These are phyloP conservation scores for Trametes sanguinea DNA, from an alignment of 768 basidiomycete species.

Conservation along the genomic window DNA sequence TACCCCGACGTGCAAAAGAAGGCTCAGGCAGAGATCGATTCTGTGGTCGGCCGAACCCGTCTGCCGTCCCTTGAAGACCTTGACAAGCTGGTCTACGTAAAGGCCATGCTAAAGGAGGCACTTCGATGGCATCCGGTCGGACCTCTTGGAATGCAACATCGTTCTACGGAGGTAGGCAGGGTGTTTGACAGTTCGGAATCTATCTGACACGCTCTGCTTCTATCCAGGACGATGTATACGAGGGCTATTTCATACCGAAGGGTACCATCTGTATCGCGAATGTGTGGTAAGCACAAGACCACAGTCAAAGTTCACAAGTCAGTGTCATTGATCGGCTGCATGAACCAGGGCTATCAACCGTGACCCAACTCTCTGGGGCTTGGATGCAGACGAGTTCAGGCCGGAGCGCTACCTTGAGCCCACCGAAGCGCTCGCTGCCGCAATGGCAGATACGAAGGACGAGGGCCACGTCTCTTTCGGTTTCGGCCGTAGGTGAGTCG, in stretches of 20 bases:
- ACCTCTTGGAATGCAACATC: slow-evolving; percentile 14
- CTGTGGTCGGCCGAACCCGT: slow-evolving; percentile 39
- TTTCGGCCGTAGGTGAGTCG: slow-evolving; percentile 21
- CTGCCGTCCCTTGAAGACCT: slow-evolving; percentile 25
- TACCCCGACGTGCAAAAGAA: slow-evolving; percentile 39
- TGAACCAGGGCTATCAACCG: slow-evolving; percentile 50
- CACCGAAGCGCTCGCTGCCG: slow-evolving; percentile 25
- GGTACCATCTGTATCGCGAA: slow-evolving; percentile 21
- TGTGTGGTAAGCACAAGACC: slow-evolving; percentile 9
- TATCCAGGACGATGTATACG: slow-evolving; percentile 18
- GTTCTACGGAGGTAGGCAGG: neutral
- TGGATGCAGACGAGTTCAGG: slow-evolving; percentile 17
- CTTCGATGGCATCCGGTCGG: slow-evolving; percentile 10
- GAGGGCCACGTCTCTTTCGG: slow-evolving; percentile 26
- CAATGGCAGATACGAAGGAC: neutral
- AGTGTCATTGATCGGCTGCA: slow-evolving; percentile 44
- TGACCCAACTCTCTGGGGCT: slow-evolving; percentile 40
- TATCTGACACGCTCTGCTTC: neutral
- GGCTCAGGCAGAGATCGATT: slow-evolving; percentile 44
- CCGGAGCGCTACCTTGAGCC: slow-evolving; percentile 22
- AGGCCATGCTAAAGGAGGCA: slow-evolving; percentile 12
- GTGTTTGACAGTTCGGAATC: too few species aligned
- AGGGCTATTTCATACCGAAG: slow-evolving; percentile 19
- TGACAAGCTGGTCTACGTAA: slow-evolving; percentile 6
- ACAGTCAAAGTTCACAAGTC: slow-evolving; percentile 36